phyloP scores from a whole-genome alignment of 2,329 filamentous ascomycete species.

The Epichloe elymi region DNA sequence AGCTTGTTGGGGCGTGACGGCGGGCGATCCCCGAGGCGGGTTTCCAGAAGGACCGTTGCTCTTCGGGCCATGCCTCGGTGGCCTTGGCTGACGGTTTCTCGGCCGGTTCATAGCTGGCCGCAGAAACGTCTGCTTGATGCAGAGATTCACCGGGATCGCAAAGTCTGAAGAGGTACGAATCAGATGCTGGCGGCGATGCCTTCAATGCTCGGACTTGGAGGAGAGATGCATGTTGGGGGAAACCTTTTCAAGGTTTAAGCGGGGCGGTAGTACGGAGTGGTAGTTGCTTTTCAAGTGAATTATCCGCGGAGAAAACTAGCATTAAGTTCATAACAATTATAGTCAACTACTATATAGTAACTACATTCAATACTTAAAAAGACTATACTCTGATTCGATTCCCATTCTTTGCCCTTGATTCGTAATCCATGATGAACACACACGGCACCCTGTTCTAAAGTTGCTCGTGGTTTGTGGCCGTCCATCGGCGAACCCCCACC shows the following conservation, averaged over 20 bases:
- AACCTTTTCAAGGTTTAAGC: too few relatives aligned
- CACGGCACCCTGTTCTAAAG: too few relatives aligned
- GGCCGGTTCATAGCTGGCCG: conserved; percentile 26
- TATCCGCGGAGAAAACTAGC: neutral
- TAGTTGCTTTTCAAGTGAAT: too few relatives aligned
- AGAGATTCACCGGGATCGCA: neutral
- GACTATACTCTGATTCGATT: neutral
- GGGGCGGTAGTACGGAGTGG: too few relatives aligned
- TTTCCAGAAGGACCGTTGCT: neutral
- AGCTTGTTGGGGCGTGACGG: conserved; percentile 20
- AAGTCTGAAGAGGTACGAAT: neutral
- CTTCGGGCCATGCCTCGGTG: conserved; percentile 3
- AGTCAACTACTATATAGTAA: neutral
- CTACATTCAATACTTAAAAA: fast-evolving
- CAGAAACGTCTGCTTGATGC: conserved; percentile 6
- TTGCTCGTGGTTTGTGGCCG: too few relatives aligned
- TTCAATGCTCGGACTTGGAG: too few relatives aligned
- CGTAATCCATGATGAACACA: neutral
- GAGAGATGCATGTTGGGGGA: too few relatives aligned
- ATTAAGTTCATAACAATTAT: neutral
- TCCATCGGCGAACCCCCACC: too few relatives aligned
- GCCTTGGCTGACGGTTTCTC: conserved; percentile 19
- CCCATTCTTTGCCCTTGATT: neutral
- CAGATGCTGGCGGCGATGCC: neutral
- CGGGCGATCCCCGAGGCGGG: conserved; percentile 11